phyloP scores from a whole-genome alignment of 2,329 filamentous ascomycete species.

The Blastomyces percursus region DNA sequence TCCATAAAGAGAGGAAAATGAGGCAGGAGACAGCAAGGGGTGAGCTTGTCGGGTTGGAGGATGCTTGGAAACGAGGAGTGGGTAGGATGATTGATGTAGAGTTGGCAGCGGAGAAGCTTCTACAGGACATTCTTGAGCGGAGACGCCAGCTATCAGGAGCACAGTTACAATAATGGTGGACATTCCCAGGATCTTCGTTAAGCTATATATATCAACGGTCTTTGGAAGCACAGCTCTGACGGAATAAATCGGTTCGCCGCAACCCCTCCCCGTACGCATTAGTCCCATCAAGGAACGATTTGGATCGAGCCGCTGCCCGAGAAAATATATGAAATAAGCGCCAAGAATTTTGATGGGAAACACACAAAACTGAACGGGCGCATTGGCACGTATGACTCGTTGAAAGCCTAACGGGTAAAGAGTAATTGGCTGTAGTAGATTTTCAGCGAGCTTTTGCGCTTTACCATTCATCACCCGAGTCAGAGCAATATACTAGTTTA shows the following conservation, averaged over 20 bases:
- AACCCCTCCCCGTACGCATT: neutral
- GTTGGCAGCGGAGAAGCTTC: constrained; percentile 64
- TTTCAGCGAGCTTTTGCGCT: neutral
- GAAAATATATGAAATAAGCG: neutral
- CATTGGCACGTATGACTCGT: neutral
- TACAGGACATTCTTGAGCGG: constrained; percentile 54
- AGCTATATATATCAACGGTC: neutral
- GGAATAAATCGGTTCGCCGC: too few relatives aligned
- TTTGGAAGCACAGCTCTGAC: neutral
- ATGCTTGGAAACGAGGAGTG: constrained; percentile 68
- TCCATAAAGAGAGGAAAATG: constrained; percentile 58
- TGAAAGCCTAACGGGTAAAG: neutral
- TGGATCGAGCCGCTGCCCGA: neutral
- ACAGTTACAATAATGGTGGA: constrained; percentile 18
- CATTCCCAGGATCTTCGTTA: neutral
- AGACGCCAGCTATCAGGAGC: constrained; percentile 35
- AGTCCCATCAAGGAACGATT: neutral
- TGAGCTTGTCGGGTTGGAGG: constrained; percentile 64
- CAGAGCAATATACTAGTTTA: neutral
- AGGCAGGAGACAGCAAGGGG: constrained; percentile 60
- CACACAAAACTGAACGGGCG: neutral
- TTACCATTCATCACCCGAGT: neutral
- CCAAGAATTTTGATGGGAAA: neutral
- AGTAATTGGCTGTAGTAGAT: neutral
- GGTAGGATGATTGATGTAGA: constrained; percentile 76